phyloP scores from a whole-genome alignment of 495 filamentous ascomycete genomes.

The Amniculicola lignicola region DNA sequence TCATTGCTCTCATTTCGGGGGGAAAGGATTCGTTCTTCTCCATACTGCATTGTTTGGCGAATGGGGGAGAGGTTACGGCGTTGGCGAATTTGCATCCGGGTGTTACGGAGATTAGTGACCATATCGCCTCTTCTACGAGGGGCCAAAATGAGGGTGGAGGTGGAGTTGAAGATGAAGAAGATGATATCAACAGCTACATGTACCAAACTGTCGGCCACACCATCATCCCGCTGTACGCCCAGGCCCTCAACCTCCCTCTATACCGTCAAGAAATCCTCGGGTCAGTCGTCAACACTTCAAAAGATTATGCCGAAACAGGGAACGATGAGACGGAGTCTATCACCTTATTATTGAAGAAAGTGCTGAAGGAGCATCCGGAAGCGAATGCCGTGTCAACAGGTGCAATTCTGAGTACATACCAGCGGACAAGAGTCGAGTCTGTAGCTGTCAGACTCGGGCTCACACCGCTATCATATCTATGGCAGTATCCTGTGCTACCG shows the following conservation, averaged over 20 bases:
- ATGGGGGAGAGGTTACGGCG: constrained; percentile 83
- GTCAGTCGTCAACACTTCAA: constrained; percentile 59
- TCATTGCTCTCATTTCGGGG: constrained; percentile 90
- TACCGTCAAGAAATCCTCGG: constrained; percentile 74
- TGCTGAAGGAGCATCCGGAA: constrained; percentile 64
- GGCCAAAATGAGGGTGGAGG: constrained; percentile 28
- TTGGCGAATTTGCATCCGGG: constrained; percentile 85
- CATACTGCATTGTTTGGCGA: constrained; percentile 79
- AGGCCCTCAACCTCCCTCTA: constrained; percentile 72
- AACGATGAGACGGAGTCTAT: constrained; percentile 86
- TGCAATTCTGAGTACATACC: constrained; percentile 91
- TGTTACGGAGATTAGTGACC: no score
- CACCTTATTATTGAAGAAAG: constrained; percentile 62
- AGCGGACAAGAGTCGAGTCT: constrained; percentile 89
- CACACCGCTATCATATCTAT: constrained; percentile 77
- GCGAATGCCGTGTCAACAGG: constrained; percentile 84
- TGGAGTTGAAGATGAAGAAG: constrained; percentile 59
- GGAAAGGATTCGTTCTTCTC: constrained; percentile 97
- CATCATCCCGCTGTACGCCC: constrained; percentile 79
- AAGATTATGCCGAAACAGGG: constrained; percentile 50
- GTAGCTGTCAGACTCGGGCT: constrained; percentile 75
- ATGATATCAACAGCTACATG: constrained; percentile 95
- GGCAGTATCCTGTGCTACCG: constrained; percentile 81
- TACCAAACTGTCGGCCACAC: constrained; percentile 95
- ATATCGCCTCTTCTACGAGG: no score